Evolutionary conservation across 352 stramenopile species (phyloP), one percentile per base, ranked within the genome.

Genomic region (Pythium aphanidermatum): DNA sequence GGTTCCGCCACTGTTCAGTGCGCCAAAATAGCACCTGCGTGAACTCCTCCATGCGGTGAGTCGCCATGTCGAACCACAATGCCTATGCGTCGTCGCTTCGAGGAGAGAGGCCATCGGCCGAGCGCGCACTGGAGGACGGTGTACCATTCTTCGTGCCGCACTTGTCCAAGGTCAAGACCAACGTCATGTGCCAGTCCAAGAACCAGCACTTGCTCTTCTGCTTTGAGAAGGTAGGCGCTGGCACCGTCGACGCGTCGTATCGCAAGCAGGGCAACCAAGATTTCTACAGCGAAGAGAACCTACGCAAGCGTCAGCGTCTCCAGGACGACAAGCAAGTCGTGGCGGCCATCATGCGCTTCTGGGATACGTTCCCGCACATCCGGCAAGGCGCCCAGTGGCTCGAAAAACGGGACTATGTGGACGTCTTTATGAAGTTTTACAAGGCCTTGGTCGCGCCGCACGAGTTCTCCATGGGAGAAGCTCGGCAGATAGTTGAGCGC

Each of bases 341-440:
- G 7, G 62, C 63, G 1, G 62, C 59, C 3, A 79, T 91, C 45
- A 46, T 47, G 3, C 73, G 71, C 5, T 91, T 84, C 55, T 91
- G 78, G 78, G 73, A 75, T 4, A 91, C 78, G 8, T 91, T 91
- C 44, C 60, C 69, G 0, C 56, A 55, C 21, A 60, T 91, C 4
- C 73, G 78, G 34, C 48, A 63, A 26, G 78, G 78, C 5, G 47
- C 57, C 1, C 58, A 63, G 4, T 52, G 43, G 17, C 75, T 91
- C 46, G 47, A 69, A 6, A 38, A 70, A 26, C 57, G 55, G 7
- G 75, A 91, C 45, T 91, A 88, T 45, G 46, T 84, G 4, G 73
- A 88, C 37, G 75, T 91, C 20, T 88, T 91, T 50, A 69, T 86
- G 43, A 91, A 91, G 47, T 76, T 87, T 23, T 91, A 77, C 66